Evolutionary conservation across 2,329 filamentous ascomycete species (phyloP).

Genomic region (Aaosphaeria arxii): DNA sequence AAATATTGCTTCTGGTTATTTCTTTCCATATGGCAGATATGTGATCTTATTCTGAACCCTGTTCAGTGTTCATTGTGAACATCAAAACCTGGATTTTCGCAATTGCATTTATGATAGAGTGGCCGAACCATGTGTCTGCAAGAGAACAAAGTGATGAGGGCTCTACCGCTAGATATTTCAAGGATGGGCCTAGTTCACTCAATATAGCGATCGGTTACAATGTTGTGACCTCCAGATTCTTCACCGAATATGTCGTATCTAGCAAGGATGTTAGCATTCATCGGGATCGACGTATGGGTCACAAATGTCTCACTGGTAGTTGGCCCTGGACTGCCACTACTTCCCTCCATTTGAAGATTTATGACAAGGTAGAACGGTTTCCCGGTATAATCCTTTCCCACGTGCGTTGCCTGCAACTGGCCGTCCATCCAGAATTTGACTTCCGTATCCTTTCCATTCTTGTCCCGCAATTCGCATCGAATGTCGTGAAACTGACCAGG

Average conservation of each 20-base stretch:
- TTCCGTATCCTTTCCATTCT: conserved; percentile 52
- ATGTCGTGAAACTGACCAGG: conserved; percentile 51
- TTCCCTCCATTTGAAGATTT: conserved; percentile 33
- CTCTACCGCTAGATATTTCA: too few species aligned
- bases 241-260: conserved; percentile 22
- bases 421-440: conserved; percentile 57
- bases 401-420: conserved; percentile 48
- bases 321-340: conserved; percentile 20
- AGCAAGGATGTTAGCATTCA: conserved; percentile 3
- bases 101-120: too few species aligned
- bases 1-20: too few species aligned
- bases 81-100: too few species aligned
- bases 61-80: too few species aligned
- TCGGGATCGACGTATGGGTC: not conserved
- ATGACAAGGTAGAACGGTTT: conserved; percentile 29
- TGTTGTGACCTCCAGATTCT: conserved; percentile 21
- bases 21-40: too few species aligned
- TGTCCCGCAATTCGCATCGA: conserved; percentile 50
- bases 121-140: too few species aligned
- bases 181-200: too few species aligned
- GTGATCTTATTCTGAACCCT: too few species aligned
- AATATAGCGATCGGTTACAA: conserved; percentile 3
- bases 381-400: conserved; percentile 50
- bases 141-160: too few species aligned
- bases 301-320: conserved; percentile 13